Evolutionary conservation across 2,329 filamentous ascomycete species (phyloP).

Genomic region (Cladosporium sp.): DNA sequence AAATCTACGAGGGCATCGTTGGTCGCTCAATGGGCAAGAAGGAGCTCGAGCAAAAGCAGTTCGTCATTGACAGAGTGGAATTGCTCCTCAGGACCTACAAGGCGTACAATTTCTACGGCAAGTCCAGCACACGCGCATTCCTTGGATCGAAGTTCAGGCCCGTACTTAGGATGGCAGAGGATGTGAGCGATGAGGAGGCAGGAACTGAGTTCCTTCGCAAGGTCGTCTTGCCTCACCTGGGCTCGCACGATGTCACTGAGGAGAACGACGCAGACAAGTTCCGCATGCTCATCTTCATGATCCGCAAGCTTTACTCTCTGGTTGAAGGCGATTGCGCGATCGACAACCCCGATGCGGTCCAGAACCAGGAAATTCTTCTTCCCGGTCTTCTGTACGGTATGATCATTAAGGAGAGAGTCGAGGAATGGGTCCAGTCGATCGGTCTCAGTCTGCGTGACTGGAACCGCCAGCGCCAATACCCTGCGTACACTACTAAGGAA

Average conservation of each 20-base stretch:
- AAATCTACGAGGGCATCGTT: slow-evolving; percentile 92
- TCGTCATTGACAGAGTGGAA: slow-evolving; percentile 91
- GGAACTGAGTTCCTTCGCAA: slow-evolving; percentile 87
- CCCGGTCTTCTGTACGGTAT: slow-evolving; percentile 92
- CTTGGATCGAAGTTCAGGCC: slow-evolving; percentile 88
- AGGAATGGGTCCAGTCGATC: slow-evolving; percentile 78
- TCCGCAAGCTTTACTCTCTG: slow-evolving; percentile 87
- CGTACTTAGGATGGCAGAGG: slow-evolving; percentile 77
- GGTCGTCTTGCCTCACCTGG: slow-evolving; percentile 87
- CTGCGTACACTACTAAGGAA: slow-evolving; percentile 66
- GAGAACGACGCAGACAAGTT: slow-evolving; percentile 89
- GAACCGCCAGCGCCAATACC: slow-evolving; percentile 47
- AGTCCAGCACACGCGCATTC: slow-evolving; percentile 76
- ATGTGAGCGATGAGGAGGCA: slow-evolving; percentile 80
- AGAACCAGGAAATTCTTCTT: slow-evolving; percentile 91
- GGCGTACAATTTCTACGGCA: slow-evolving; percentile 77
- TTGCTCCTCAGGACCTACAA: slow-evolving; percentile 91
- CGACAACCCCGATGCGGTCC: slow-evolving; percentile 94
- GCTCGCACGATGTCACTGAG: slow-evolving; percentile 77
- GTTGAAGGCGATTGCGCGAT: slow-evolving; percentile 88
- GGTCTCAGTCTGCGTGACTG: slow-evolving; percentile 44
- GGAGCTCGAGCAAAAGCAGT: slow-evolving; percentile 75
- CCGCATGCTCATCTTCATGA: slow-evolving; percentile 90
- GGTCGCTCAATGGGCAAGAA: slow-evolving; percentile 67
- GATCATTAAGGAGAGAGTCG: slow-evolving; percentile 90